Evolutionary conservation across 139 green algal species (phyloP), one percentile per base, ranked within the genome.

Genomic region (Pleodorina starrii): DNA sequence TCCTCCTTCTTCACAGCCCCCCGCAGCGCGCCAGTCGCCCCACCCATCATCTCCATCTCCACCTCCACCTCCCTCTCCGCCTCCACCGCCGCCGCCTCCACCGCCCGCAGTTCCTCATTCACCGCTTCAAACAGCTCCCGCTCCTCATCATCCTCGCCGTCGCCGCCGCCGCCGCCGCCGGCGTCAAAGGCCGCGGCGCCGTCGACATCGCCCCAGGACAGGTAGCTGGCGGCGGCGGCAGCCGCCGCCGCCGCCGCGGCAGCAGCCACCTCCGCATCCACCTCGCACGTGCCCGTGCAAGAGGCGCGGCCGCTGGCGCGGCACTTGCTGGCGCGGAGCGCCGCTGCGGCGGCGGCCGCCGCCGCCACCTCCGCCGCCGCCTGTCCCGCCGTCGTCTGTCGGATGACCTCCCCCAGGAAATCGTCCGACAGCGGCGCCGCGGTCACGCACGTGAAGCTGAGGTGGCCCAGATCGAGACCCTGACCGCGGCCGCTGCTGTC

Each of bases 321-420:
- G 78, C 78, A 57, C 23, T 51, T 50, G 54, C 36, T 71, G 38
- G 54, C 78, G 21, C 36, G 36, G 10, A 74, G 19, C 7, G 38
- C 40, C 16, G 79, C 79, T 27, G 79, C 57, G 9, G 79, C 79
- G 12, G 79, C 79, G 10, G 81, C 81, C 81, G 60, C 60, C 81
- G 60, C 81, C 60, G 60, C 81, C 60, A 78, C 60, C 60, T 77
- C n/a, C 36, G 42, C 81, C 60, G 60, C 81, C 29, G 60, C 60
- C 16, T 57, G 60, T 12, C 81, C 60, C 17, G 29, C 43, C 23
- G 60, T 78, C 32, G 81, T 38, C 60, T 78, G 60, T 5, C 81
- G 81, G 19, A 87, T 23, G 11, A 87, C 16, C 81, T 87, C 83
- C 23, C 83, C 83, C 68, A 88, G 25, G 46, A 88, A 88, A 44